A percentile compares a stretch with the other conserved stretches of the same genome.
These are phyloP conservation scores for Tricholoma sp. DNA, from an alignment of 768 basidiomycete genomes.

Conservation along the genomic window DNA sequence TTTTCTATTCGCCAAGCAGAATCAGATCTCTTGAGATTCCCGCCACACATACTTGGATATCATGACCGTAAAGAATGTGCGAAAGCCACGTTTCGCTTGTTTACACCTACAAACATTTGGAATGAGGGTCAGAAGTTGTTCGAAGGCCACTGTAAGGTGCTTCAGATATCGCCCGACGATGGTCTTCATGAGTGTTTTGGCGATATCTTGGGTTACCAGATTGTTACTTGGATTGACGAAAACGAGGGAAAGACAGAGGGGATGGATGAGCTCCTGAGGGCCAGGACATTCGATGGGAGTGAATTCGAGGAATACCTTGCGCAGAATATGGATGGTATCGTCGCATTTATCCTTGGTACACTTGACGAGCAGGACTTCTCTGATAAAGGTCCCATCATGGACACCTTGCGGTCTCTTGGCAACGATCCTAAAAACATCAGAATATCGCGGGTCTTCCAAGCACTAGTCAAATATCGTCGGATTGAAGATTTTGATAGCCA, in stretches of 20 bases:
- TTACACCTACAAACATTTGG: constrained; percentile 65
- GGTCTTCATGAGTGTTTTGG: constrained; percentile 64
- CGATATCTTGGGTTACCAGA: constrained; percentile 60
- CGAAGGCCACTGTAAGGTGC: constrained; percentile 54
- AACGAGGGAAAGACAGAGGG: constrained; percentile 17
- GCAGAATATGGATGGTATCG: constrained; percentile 51
- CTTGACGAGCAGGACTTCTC: constrained; percentile 66
- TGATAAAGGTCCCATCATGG: constrained; percentile 42
- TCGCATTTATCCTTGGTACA: constrained; percentile 53
- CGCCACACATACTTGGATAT: constrained; percentile 76
- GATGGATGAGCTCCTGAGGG: constrained; percentile 31
- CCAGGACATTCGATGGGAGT: constrained; percentile 23
- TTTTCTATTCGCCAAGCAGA: constrained; percentile 51
- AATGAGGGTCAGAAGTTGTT: constrained; percentile 42
- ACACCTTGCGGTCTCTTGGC: constrained; percentile 35
- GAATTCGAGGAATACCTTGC: constrained; percentile 33
- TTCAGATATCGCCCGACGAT: constrained; percentile 42
- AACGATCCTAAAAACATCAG: neutral
- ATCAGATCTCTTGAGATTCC: constrained; percentile 56
- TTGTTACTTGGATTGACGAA: constrained; percentile 42
- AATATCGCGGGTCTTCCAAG: constrained; percentile 33
- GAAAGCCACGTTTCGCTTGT: constrained; percentile 56
- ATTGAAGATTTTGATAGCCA: constrained; percentile 47
- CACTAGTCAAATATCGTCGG: constrained; percentile 48
- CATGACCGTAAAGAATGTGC: constrained; percentile 61